Evolutionary conservation across 495 filamentous ascomycete species (phyloP), one percentile per base, ranked within the genome.

Genomic region (Neurospora sp.): DNA sequence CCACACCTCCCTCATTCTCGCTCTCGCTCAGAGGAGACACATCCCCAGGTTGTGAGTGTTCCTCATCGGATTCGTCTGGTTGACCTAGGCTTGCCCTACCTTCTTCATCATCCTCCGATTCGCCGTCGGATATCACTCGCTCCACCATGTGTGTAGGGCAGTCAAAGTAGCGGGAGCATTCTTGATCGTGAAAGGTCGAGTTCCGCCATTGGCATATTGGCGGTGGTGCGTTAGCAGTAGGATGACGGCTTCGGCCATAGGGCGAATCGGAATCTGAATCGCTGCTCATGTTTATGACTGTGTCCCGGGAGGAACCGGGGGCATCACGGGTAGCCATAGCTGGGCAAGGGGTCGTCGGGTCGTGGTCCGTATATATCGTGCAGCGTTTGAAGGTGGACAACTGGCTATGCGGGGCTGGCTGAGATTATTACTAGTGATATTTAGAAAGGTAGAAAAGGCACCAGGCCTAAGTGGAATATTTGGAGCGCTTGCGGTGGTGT

Each of bases 121-220:
- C 73, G 27, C 66, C 40, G n/a, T 79, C 77, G 5, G 76, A 76
- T 1, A 78, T 69, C 20, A 69, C 70, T 31, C 82, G 74, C 46
- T 80, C 78, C 8, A 83, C 71, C 11, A 77, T 20, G 69, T 85
- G 84, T 14, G 81, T 77, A 14, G 82, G 84, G 41, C 83, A 85
- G 75, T 85, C 84, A 71, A 82, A 80, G 73, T 80, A 85, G 40
- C 80, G 79, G n/a, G 74, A 74, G 76, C 83, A 85, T 75, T 84
- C 83, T n/a, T 76, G 75, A 46, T 81, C 79, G 71, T 81, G 75
- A 68, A 78, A 82, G 22, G 74, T 73, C 37, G 71, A 7, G 11
- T 77, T 83, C n/a, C 80, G 78, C 77, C 81, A 82, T 10, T 68
- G 79, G 69, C 82, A 83, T 40, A 71, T 68, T 1, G 75, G 59